phyloP scores from a whole-genome alignment of 768 basidiomycete genomes.

The Coprinellus micaceus region DNA sequence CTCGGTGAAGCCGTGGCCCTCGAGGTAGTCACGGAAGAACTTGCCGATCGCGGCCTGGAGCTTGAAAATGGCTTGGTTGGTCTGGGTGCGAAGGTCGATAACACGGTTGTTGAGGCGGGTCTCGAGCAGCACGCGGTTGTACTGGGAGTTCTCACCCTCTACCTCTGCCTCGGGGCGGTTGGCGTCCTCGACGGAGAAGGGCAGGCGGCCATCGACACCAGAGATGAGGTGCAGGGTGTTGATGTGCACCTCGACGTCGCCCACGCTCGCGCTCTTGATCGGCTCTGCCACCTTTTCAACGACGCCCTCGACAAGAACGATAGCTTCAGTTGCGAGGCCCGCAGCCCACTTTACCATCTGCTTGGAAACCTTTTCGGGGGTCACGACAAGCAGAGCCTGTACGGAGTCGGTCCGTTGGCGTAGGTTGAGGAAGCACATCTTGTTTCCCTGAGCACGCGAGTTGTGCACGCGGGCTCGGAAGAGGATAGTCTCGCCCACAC shows the following conservation, averaged over 20 bases:
- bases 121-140: slow-evolving; percentile 82
- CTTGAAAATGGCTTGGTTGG: slow-evolving; percentile 94
- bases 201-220: slow-evolving; percentile 73
- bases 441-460: slow-evolving; percentile 87
- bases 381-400: slow-evolving; percentile 75
- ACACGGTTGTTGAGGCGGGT: slow-evolving; percentile 94
- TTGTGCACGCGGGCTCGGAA: slow-evolving; percentile 91
- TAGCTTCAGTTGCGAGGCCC: slow-evolving; percentile 75
- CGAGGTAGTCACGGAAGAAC: slow-evolving; percentile 82
- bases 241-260: slow-evolving; percentile 85
- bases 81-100: slow-evolving; percentile 90
- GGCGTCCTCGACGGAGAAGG: slow-evolving; percentile 93
- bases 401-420: slow-evolving; percentile 85
- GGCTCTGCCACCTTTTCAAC: slow-evolving; percentile 74
- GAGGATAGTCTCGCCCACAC: slow-evolving; percentile 72
- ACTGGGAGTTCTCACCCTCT: slow-evolving; percentile 54
- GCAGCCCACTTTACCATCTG: slow-evolving; percentile 97
- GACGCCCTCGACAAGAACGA: slow-evolving; percentile 84
- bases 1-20: slow-evolving; percentile 75
- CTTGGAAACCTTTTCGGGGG: slow-evolving; percentile 80
- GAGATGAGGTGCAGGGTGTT: slow-evolving; percentile 81
- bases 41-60: slow-evolving; percentile 86
- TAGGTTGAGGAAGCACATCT: slow-evolving; percentile 91
- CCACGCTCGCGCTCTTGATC: slow-evolving; percentile 90
- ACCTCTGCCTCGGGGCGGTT: slow-evolving; percentile 75